Evolutionary conservation across 2,329 filamentous ascomycete genomes (phyloP).

Genomic region (Fusarium agapanthi): DNA sequence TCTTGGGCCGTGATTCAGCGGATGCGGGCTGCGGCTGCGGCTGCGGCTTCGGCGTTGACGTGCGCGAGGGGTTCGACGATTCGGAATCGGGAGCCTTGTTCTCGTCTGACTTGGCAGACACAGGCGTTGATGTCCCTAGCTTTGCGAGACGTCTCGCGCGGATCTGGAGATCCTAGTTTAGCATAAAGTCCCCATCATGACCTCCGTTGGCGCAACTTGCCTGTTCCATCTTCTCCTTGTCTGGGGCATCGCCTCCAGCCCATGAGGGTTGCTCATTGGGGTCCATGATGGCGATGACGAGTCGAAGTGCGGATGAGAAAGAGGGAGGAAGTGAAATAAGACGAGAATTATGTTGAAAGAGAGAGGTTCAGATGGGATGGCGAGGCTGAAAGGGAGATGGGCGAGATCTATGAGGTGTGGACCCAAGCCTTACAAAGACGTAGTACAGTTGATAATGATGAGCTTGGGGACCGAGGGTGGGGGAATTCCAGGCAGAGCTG

Average conservation of each 20-base stretch:
- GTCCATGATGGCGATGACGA: conserved; percentile 50
- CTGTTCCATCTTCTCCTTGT: conserved; percentile 68
- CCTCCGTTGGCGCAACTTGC: conserved; percentile 45
- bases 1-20: conserved; percentile 43
- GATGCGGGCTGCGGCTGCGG: conserved; percentile 33
- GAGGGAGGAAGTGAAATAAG: not conserved
- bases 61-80: conserved; percentile 41
- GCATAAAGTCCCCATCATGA: conserved; percentile 19
- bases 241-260: conserved; percentile 60
- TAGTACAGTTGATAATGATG: conserved; percentile 15
- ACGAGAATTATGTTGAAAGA: conserved; percentile 1
- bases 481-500: conserved; percentile 19
- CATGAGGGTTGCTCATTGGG: conserved; percentile 54
- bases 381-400: conserved; percentile 30
- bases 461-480: conserved; percentile 31
- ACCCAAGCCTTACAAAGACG: conserved; percentile 32
- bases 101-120: conserved; percentile 47
- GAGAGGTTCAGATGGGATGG: conserved; percentile 4
- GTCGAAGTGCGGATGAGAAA: not conserved
- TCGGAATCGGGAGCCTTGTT: conserved; percentile 40
- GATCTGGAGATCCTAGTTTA: conserved; percentile 49
- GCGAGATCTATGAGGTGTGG: conserved; percentile 28
- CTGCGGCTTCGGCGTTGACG: conserved; percentile 44
- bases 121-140: conserved; percentile 51
- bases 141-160: conserved; percentile 60